Percentiles rank a stretch among this genome's conserved stretches.
Evolutionary conservation across 257 asterid genomes (phyloP).

Genomic region (Paulownia fortunei): DNA sequence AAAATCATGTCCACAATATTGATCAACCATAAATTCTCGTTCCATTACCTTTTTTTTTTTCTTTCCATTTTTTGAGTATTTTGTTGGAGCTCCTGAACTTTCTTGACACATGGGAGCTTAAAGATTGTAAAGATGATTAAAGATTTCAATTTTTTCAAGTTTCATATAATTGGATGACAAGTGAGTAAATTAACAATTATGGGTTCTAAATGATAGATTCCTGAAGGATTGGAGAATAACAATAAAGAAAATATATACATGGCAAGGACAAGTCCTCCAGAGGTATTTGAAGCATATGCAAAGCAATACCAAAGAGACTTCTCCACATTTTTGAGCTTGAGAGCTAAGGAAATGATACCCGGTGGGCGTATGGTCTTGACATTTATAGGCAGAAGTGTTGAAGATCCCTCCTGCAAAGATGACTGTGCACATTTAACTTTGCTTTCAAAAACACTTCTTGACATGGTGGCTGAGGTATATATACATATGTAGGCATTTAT

Average conservation of each 20-base stretch:
- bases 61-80: no score
- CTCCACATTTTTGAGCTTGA: slow-evolving; percentile 27
- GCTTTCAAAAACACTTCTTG: slow-evolving; percentile 28
- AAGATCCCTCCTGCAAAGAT: slow-evolving; percentile 20
- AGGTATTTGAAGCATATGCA: slow-evolving; percentile 40
- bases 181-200: background rate
- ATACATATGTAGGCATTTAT: background rate
- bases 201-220: background rate
- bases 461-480: slow-evolving; percentile 30
- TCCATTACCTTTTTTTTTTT: no score
- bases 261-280: background rate
- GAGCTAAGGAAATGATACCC: slow-evolving; percentile 34
- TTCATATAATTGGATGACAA: no score
- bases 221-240: background rate
- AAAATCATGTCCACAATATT: no score
- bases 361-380: slow-evolving; percentile 42
- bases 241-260: background rate
- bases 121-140: no score
- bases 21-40: no score
- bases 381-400: slow-evolving; percentile 30
- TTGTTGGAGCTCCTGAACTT: no score
- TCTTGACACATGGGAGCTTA: no score
- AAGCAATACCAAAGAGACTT: slow-evolving; percentile 45
- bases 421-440: background rate
- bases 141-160: no score